Evolutionary conservation across 176 grass and related monocot species (phyloP).

Genomic region (Luzula sylvatica): DNA sequence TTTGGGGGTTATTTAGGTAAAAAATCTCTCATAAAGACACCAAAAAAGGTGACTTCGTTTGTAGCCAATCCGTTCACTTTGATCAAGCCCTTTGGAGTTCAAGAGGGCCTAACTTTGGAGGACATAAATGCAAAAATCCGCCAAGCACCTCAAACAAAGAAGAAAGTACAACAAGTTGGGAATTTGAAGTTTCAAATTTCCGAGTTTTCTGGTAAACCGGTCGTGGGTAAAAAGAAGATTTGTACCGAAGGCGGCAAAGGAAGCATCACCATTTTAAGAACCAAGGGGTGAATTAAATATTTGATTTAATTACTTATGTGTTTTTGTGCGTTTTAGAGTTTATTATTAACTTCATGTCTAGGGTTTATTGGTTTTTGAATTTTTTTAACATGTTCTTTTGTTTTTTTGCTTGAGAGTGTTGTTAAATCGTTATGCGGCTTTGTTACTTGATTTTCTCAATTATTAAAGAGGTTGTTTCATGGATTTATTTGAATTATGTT

Average conservation of each 20-base stretch:
- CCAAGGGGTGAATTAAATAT: slow-evolving; percentile 43
- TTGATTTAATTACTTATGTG: no score
- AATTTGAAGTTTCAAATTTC: slow-evolving; percentile 43
- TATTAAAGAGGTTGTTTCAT: slow-evolving; percentile 18
- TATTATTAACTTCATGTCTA: no score
- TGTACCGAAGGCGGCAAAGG: slow-evolving; percentile 80
- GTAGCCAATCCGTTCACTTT: slow-evolving; percentile 79
- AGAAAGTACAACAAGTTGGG: slow-evolving; percentile 28
- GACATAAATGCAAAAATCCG: slow-evolving; percentile 72
- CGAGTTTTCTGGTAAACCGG: slow-evolving; percentile 73
- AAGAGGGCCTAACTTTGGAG: slow-evolving; percentile 63
- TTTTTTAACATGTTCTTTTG: slow-evolving; percentile 12
- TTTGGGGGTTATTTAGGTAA: slow-evolving; percentile 21
- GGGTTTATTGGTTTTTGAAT: no score
- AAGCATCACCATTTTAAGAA: slow-evolving; percentile 91
- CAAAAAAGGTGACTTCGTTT: slow-evolving; percentile 48
- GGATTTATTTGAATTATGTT: no score
- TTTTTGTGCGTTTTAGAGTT: no score
- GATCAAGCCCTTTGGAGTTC: slow-evolving; percentile 72
- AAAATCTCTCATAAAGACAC: slow-evolving; percentile 38
- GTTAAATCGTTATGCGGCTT: not conserved
- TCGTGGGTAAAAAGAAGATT: slow-evolving; percentile 84
- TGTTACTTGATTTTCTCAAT: slow-evolving; percentile 3
- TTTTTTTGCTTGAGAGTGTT: slow-evolving; percentile 3
- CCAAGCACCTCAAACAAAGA: slow-evolving; percentile 32